phyloP scores from a whole-genome alignment of 495 filamentous ascomycete species.

The Tetracladium marchalianum region DNA sequence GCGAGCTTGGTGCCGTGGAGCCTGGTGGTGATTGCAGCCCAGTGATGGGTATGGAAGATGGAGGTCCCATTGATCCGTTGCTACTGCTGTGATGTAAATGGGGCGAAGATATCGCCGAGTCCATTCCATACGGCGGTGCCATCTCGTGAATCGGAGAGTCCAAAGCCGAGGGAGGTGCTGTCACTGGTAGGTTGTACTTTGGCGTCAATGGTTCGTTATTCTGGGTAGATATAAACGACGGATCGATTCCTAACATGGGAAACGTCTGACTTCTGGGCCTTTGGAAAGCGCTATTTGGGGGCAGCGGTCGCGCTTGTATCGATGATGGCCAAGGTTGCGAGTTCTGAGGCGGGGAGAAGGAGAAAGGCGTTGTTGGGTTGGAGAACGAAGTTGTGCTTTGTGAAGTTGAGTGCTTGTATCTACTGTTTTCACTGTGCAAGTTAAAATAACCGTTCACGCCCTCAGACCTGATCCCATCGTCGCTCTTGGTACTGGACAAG shows the following conservation, averaged over 20 bases:
- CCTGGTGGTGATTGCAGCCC: conserved; percentile 30
- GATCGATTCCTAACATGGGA: conserved; percentile 57
- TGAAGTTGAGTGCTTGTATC: conserved; percentile 44
- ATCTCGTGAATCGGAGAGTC: conserved; percentile 62
- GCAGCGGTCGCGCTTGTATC: conserved; percentile 52
- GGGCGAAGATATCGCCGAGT: conserved; percentile 41
- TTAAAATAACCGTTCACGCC: conserved; percentile 34
- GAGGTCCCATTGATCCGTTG: conserved; percentile 36
- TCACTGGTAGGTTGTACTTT: conserved; percentile 49
- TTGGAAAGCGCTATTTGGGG: conserved; percentile 46
- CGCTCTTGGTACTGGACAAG: conserved; percentile 51
- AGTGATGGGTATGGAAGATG: conserved; percentile 31
- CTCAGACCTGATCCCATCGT: conserved; percentile 40
- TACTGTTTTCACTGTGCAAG: conserved; percentile 25
- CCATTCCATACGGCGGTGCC: conserved; percentile 37
- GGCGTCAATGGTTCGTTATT: conserved; percentile 53
- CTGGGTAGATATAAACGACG: conserved; percentile 59
- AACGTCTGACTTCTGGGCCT: conserved; percentile 90
- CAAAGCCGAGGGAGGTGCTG: conserved; percentile 49
- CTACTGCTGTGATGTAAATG: conserved; percentile 44
- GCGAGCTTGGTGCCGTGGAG: conserved; percentile 45
- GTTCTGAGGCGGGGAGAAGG: conserved; percentile 66
- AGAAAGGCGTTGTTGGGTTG: conserved; percentile 74
- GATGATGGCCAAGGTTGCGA: conserved; percentile 59
- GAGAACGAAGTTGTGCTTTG: conserved; percentile 45